Conservation (phyloP, 805 yeast species). For the Cyberlindnera mississippiensis region DNA sequence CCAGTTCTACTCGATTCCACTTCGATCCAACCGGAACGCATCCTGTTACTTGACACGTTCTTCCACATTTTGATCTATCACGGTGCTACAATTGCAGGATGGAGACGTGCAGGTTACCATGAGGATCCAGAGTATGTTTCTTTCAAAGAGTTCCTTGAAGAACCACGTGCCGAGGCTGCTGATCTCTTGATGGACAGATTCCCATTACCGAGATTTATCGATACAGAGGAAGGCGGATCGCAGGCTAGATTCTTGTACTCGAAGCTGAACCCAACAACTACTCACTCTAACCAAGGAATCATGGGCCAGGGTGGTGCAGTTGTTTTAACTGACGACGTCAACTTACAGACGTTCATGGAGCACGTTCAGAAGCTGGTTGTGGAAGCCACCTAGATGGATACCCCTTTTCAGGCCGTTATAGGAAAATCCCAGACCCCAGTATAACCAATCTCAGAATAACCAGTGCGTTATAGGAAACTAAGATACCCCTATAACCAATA, state of each 20-base stretch:
- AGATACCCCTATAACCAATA: too few species aligned
- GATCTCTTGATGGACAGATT: constrained; percentile 87
- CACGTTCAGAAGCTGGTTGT: constrained; percentile 93
- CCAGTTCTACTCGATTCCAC: constrained; percentile 93
- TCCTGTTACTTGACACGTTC: constrained; percentile 87
- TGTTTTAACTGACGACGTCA: constrained; percentile 94
- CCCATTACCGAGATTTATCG: constrained; percentile 96
- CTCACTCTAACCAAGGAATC: constrained; percentile 54
- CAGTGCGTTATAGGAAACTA: too few species aligned
- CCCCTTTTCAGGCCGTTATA: too few species aligned
- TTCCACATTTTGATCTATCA: constrained; percentile 95
- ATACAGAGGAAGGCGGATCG: constrained; percentile 97
- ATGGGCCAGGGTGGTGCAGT: constrained; percentile 58
- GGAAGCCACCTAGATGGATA: constrained; percentile 12
- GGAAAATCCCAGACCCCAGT: too few species aligned
- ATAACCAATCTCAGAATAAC: too few species aligned
- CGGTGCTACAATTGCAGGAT: constrained; percentile 90
- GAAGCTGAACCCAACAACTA: constrained; percentile 90
- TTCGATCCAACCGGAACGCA: constrained; percentile 84
- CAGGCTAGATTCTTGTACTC: constrained; percentile 96
- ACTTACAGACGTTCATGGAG: constrained; percentile 90
- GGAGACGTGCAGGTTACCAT: constrained; percentile 96
- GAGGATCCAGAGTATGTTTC: constrained; percentile 86
- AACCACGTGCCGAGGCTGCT: constrained; percentile 90
- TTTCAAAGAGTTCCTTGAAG: constrained; percentile 80